Base-by-base conservation (phyloP, 176 grass and related monocot genomes). In the Zea luxurians region DNA sequence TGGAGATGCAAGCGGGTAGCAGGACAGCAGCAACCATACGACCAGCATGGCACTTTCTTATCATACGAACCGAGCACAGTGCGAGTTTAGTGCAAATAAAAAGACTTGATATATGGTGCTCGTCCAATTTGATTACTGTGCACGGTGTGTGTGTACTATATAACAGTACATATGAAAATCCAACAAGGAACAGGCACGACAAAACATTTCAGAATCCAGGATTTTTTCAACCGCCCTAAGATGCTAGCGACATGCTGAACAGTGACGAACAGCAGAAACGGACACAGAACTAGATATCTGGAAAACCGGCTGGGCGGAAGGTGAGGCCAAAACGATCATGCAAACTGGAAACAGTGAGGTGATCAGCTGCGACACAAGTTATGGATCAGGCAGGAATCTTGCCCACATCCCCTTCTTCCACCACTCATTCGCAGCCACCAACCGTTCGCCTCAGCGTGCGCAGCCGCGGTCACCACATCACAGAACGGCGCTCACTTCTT, bases 341-440 rank as follows among this genome's bases (percentile, higher is more conserved):
- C 40, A 77, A 77, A 70, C 73, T 11, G 66, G 74, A 82, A 84
- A 77, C 79, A 88, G 76, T 71, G 55, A 61, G 54, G 61, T 10
- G 70, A 64, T 20, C 64, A 13, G 54, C 76, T 86, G 70, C 68
- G 12, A 48, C 83, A 74, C 82, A 80, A 45, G 66, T 83, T 93
- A 63, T 88, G 76, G 89, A 97, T 97, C 74, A 92, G 89, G 87
- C 76, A 53, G 77, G 91, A 94, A 91, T 97, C 91, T 84, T 61
- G 36, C 2, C 12, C 65, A 60, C 34, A 80, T 85, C 66, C 64
- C 79, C 80, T 74, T 61, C 80, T 74, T 61, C 3, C 80, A 84
- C 94, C 91, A 97, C 87, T 78, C 88, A 59, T 89, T 88, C 77
- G 78, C 65, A 66, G 11, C 50, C 65, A 83, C 89, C 89, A 97